Base-by-base conservation (phyloP, 345 rosid genomes). In the Moringa oleifera region DNA sequence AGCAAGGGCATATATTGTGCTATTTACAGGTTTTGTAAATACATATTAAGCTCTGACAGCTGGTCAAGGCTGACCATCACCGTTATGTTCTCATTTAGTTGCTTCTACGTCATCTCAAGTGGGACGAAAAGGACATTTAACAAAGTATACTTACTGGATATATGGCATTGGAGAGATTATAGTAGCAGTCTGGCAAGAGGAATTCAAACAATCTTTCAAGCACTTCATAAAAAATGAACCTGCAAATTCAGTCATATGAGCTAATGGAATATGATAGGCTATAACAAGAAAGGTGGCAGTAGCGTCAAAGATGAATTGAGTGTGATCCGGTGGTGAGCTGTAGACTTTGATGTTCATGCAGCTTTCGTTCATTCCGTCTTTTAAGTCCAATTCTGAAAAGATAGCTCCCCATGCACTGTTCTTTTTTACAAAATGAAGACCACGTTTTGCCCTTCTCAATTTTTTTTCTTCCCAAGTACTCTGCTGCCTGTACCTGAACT, bases 401-500 rank as follows among this genome's bases (percentile, higher is more conserved):
- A 66, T 58, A 71, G 78, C 85, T 85, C 20, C 85, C 90, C 18
- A 64, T 47, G 53, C 46, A 65, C 28, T 70, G 59, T 45, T 49
- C 37, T 70, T 45, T 80, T 61, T 58, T 57, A 58, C 56, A 61
- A 57, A 58, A 21, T 25, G 52, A 56, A 64, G 73, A 24, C 66
- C 65, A 50, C 17, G 37, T 64, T 59, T 72, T 76, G 54, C 65
- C 69, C 60, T 57, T 76, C 66, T 71, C 83, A 11, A 50, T 61
- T 58, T 66, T 68, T 68, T 73, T 90, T 79, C 65, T 76, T 61
- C 81, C 79, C 83, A 85, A 71, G 67, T 84, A 86, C 64, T 74
- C 85, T 61, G 80, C 79, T 45, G 89, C 82, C 71, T 75, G 85
- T 23, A 85, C 86, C 76, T 80, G 83, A 74, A 88, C 98, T 88